phyloP scores from a whole-genome alignment of 331 rosid species.

The Rhamnella rubrinervis region DNA sequence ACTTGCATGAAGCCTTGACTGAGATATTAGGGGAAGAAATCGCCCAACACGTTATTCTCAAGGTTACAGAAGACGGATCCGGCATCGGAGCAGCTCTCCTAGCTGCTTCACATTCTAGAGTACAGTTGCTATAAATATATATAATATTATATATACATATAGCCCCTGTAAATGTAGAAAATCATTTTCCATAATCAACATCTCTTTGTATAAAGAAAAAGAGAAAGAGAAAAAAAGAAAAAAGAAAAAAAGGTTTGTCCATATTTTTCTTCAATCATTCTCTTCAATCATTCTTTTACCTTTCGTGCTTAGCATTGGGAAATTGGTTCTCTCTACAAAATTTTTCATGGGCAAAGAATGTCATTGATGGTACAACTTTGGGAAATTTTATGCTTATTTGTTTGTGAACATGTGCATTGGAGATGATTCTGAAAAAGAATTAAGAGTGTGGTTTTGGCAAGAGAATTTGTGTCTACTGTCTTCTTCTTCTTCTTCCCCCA shows the following conservation, averaged over 20 bases:
- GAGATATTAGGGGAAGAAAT: slow-evolving; percentile 78
- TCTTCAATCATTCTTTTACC: slow-evolving; percentile 21
- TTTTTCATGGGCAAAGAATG: slow-evolving; percentile 1
- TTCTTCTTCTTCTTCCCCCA: too few species aligned
- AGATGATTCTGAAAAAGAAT: background rate
- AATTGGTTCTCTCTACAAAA: slow-evolving; percentile 23
- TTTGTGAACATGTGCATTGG: slow-evolving; percentile 2
- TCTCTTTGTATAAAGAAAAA: slow-evolving; percentile 42
- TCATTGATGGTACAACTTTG: slow-evolving; percentile 1
- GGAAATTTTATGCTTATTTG: slow-evolving; percentile 9
- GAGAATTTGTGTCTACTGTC: too few species aligned
- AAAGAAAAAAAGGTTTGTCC: slow-evolving; percentile 34
- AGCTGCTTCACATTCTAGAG: slow-evolving; percentile 68
- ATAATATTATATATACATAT: slow-evolving; percentile 42
- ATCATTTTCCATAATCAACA: slow-evolving; percentile 42
- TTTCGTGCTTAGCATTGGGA: slow-evolving; percentile 27
- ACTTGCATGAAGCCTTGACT: slow-evolving; percentile 62
- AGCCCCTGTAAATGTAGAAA: slow-evolving; percentile 62
- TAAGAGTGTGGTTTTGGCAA: background rate
- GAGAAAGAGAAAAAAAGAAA: slow-evolving; percentile 32
- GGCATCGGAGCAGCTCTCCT: slow-evolving; percentile 81
- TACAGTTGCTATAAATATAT: slow-evolving; percentile 52
- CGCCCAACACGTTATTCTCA: slow-evolving; percentile 62
- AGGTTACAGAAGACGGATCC: slow-evolving; percentile 73
- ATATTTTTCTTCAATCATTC: slow-evolving; percentile 35